phyloP scores from a whole-genome alignment of 495 filamentous ascomycete genomes.

The Trypethelium eluteriae region DNA sequence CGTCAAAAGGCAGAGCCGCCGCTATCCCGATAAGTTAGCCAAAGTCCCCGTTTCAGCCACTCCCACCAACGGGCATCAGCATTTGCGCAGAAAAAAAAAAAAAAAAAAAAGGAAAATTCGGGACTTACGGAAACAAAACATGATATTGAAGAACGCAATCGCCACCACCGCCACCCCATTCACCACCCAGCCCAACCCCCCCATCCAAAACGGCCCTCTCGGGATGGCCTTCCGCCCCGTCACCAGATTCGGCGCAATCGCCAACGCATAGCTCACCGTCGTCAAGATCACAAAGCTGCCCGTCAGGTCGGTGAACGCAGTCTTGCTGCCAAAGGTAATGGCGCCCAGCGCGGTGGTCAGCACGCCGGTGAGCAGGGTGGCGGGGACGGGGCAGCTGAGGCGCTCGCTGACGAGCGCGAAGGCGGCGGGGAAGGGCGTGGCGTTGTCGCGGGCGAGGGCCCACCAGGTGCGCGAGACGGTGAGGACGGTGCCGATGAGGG shows the following conservation, averaged over 20 bases:
- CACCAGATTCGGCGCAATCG: conserved; percentile 66
- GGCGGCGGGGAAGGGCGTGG: conserved; percentile 46
- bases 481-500: conserved; percentile 59
- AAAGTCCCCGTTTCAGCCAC: too few relatives aligned
- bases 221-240: conserved; percentile 56
- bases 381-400: conserved; percentile 58
- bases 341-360: conserved; percentile 60
- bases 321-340: conserved; percentile 64
- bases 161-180: conserved; percentile 54
- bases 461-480: conserved; percentile 80
- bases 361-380: conserved; percentile 56
- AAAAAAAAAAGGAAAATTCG: background rate
- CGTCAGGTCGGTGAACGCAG: conserved; percentile 70
- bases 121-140: conserved; percentile 59
- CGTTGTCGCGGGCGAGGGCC: conserved; percentile 70
- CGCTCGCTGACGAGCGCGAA: conserved; percentile 44
- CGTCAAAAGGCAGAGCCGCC: background rate
- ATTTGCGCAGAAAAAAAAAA: too few relatives aligned
- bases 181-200: conserved; percentile 49
- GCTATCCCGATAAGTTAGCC: background rate
- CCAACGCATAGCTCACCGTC: conserved; percentile 64
- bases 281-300: conserved; percentile 68
- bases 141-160: conserved; percentile 60
- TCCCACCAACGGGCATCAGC: too few relatives aligned
- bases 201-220: conserved; percentile 63